phyloP scores from a whole-genome alignment of 1,284 basidiomycete species.

The Trichosporon sp. region DNA sequence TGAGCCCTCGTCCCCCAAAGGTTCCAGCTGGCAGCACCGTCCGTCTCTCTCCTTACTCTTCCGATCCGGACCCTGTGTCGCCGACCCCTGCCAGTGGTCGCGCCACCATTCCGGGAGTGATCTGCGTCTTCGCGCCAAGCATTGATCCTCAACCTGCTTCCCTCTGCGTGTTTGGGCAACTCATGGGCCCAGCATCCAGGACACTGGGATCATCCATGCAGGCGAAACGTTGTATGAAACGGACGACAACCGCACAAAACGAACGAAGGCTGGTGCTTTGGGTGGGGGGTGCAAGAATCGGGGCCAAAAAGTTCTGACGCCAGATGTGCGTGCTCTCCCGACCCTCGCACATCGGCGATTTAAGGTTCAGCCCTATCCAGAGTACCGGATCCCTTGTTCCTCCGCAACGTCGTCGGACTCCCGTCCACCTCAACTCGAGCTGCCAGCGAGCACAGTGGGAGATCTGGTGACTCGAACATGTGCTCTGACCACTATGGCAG shows the following conservation, averaged over 20 bases:
- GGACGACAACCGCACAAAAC: not conserved
- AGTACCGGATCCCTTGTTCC: not conserved
- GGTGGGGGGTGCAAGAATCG: not conserved
- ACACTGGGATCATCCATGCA: not conserved
- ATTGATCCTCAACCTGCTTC: not conserved
- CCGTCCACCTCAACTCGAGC: not conserved
- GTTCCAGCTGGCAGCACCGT: not conserved
- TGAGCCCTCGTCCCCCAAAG: slow-evolving; percentile 1
- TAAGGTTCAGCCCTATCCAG: slow-evolving; percentile 8
- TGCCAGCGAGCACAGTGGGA: not conserved
- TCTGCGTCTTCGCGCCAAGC: slow-evolving; percentile 8
- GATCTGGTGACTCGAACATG: not conserved
- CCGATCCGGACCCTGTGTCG: not conserved
- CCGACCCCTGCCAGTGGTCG: not conserved
- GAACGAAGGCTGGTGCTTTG: too few species aligned
- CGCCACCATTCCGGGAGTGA: not conserved
- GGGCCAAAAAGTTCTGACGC: not conserved
- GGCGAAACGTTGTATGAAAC: not conserved
- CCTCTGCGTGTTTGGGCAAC: not conserved
- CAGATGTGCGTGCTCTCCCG: slow-evolving; percentile 17
- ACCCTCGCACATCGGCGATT: slow-evolving; percentile 5
- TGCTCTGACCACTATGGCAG: not conserved
- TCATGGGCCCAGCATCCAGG: not conserved
- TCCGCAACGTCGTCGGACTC: slow-evolving; percentile 6
- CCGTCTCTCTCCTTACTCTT: not conserved